Evolutionary conservation across 345 rosid genomes (phyloP), one percentile per base, ranked within the genome.

Genomic region (Lenwebbia sp.): DNA sequence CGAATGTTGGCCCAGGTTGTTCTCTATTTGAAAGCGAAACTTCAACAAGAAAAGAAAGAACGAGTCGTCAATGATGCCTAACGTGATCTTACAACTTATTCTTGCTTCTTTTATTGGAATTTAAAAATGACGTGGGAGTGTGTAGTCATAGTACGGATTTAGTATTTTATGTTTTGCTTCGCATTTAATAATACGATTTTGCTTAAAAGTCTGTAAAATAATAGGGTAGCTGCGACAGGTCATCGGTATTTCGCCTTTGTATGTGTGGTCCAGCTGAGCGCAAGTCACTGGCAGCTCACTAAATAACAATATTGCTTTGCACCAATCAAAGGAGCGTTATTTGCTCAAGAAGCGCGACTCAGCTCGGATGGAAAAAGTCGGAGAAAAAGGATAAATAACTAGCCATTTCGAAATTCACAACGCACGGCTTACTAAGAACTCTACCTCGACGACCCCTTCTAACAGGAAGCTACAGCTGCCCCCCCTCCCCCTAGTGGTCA

Each of bases 201-300:
- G 1, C 10, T 33, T 17, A 37, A 70, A 70, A 70, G 44, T 37
- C 25, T 7, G 2, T 4, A 33, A 70, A 70, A 70, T 19, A 19
- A 70, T 37, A 37, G 1, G 1, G 13, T 10, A 19, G 7, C 6
- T 19, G 1, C 9, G 37, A 33, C 0, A 70, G 25, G 22, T 70
- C 22, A 33, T 33, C 25, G 7, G 0, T 6, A 9, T 33, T 70
- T 33, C 4, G 3, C 2, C 47, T 70, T 70, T 33, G 3, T 70
- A 19, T 33, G 5, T 17, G 25, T 19, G 22, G 3, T 37, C 47
- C 78, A 70, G 13, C 13, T 70, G 37, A 10, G 13, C 78, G 4
- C 3, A 0, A 23, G 25, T 37, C 13, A 0, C 11, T 7, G 11
- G 0, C 37, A 62, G 22, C 78, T 37, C 13, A 19, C 12, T 19